Percentiles rank a stretch among this genome's conserved stretches.
Conservation (phyloP, 2,329 filamentous ascomycete genomes). For the Esteya vermicola region DNA sequence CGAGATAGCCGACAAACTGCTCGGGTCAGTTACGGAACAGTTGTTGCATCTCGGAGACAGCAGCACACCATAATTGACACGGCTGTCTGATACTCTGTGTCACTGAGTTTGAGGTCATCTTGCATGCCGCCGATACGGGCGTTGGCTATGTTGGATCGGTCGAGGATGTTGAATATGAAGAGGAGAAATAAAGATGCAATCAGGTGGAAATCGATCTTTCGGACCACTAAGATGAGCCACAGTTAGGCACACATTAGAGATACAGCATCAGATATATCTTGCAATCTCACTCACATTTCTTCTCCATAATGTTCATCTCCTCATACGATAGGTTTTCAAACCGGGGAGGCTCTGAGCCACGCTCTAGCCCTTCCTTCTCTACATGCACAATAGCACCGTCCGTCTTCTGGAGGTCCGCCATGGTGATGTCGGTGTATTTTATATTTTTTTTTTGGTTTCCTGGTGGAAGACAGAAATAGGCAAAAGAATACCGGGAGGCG, state of each 20-base stretch:
- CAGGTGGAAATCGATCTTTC: not conserved
- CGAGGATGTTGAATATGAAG: not conserved
- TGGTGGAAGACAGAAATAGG: too few relatives aligned
- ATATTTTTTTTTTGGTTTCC: too few relatives aligned
- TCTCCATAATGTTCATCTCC: not conserved
- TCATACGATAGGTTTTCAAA: not conserved
- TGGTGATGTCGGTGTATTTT: too few relatives aligned
- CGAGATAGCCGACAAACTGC: too few relatives aligned
- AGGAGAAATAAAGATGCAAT: not conserved
- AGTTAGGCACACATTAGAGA: not conserved
- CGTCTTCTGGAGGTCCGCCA: not conserved
- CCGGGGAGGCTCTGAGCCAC: not conserved
- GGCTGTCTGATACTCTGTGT: not conserved
- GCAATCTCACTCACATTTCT: not conserved
- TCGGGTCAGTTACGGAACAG: too few relatives aligned
- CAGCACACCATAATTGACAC: not conserved
- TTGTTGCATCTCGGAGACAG: too few relatives aligned
- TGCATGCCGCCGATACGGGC: not conserved
- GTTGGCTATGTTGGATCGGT: not conserved
- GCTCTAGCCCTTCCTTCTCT: not conserved
- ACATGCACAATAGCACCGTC: not conserved
- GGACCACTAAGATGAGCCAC: not conserved
- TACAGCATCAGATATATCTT: not conserved
- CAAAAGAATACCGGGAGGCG: too few relatives aligned
- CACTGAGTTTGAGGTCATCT: not conserved